Evolutionary conservation across 2,329 filamentous ascomycete genomes (phyloP).

Genomic region (Pseudogymnoascus pannorum): DNA sequence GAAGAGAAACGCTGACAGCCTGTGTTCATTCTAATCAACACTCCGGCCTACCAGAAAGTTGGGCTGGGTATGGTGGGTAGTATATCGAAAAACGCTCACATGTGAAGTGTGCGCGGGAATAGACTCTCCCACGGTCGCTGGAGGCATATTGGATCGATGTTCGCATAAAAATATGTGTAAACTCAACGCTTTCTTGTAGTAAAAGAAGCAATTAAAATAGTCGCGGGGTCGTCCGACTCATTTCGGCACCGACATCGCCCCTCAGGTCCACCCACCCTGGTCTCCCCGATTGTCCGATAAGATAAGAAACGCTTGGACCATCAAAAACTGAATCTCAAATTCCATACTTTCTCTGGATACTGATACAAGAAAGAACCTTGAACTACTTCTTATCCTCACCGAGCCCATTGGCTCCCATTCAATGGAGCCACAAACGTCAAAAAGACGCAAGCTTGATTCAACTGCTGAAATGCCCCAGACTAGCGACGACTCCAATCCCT

Average conservation of each 20-base stretch:
- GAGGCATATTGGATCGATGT: constrained; percentile 22
- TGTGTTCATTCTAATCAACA: constrained; percentile 31
- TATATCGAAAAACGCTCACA: constrained; percentile 22
- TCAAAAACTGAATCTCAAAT: constrained; percentile 10
- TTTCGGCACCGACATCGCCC: constrained; percentile 9
- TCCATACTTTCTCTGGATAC: constrained; percentile 4
- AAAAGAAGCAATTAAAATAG: constrained; percentile 10
- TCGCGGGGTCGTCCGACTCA: constrained; percentile 8
- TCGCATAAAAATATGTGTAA: constrained; percentile 7
- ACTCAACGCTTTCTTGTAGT: neutral
- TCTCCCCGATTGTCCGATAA: constrained; percentile 6
- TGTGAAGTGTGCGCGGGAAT: constrained; percentile 30
- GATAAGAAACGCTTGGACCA: constrained; percentile 10
- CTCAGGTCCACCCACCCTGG: neutral
- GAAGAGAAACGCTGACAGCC: constrained; percentile 94
- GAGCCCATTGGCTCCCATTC: constrained; percentile 1
- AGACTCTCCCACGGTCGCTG: constrained; percentile 29
- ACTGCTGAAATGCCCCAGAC: constrained; percentile 12
- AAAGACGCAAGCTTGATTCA: constrained; percentile 29
- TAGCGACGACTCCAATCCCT: constrained; percentile 10
- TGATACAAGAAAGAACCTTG: constrained; percentile 3
- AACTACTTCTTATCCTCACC: neutral
- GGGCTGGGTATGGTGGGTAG: constrained; percentile 13
- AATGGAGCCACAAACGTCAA: constrained; percentile 24
- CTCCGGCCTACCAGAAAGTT: constrained; percentile 5